Conservation (phyloP, 345 rosid species). For the Eucalyptus erythrocorys region DNA sequence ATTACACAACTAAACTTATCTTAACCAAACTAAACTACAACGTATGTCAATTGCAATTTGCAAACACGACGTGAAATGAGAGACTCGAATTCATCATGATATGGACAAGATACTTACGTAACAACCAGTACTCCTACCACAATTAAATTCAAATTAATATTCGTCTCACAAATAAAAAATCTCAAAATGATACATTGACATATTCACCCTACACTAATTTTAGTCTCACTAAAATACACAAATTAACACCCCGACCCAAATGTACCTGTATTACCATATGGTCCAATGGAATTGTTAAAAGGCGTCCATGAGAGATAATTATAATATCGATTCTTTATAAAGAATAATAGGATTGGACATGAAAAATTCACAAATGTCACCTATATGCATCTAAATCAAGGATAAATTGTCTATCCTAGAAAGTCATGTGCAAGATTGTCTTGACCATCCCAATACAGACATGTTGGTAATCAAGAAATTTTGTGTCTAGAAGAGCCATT, state of each 20-base stretch:
- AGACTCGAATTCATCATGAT: not conserved
- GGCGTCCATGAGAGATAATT: not conserved
- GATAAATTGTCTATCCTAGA: not conserved
- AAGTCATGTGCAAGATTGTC: too few species aligned
- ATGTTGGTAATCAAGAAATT: too few species aligned
- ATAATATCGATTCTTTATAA: not conserved
- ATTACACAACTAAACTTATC: not conserved
- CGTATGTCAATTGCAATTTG: not conserved
- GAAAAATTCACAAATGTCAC: not conserved
- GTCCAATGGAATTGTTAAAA: not conserved
- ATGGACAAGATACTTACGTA: not conserved
- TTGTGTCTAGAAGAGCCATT: too few species aligned
- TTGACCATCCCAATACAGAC: too few species aligned
- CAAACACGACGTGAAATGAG: not conserved
- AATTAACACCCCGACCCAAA: not conserved
- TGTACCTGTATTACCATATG: not conserved
- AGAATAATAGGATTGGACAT: accelerated
- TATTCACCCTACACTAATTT: not conserved
- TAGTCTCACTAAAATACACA: not conserved
- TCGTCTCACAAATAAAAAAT: not conserved
- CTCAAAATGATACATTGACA: not conserved
- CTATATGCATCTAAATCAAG: not conserved
- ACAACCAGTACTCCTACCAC: not conserved
- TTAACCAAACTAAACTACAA: not conserved
- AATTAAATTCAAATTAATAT: not conserved